These are phyloP conservation scores for Pestalotiopsis sp. DNA, from an alignment of 2,329 filamentous ascomycete genomes.

Conservation along the genomic window DNA sequence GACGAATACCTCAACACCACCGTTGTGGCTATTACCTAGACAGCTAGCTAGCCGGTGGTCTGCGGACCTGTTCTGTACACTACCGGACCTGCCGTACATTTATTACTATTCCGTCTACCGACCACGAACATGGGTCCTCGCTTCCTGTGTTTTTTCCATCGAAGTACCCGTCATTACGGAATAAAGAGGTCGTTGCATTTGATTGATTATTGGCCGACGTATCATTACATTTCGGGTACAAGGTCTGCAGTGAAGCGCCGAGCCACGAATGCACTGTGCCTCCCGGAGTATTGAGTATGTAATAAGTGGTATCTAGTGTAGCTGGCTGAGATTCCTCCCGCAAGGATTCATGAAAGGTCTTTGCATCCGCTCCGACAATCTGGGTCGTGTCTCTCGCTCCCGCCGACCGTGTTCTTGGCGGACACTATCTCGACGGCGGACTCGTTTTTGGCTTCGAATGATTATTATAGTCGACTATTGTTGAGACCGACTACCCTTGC, in stretches of 20 bases:
- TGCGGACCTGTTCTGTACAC: not conserved
- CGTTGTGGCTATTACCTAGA: not conserved
- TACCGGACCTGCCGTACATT: not conserved
- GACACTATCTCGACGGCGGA: not conserved
- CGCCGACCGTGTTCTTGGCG: not conserved
- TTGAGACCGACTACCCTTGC: too few species aligned
- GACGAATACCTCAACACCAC: not conserved
- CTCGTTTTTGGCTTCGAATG: not conserved
- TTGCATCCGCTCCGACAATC: not conserved
- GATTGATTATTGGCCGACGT: not conserved
- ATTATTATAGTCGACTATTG: too few species aligned
- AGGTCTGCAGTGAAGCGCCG: slow-evolving; percentile 1
- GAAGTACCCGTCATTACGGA: not conserved
- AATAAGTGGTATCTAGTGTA: not conserved
- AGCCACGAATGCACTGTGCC: not conserved
- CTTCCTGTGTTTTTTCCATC: not conserved
- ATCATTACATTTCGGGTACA: slow-evolving; percentile 1
- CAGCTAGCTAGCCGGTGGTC: not conserved
- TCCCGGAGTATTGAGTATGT: not conserved
- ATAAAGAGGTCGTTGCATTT: not conserved
- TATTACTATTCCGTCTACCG: not conserved
- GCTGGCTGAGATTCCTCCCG: not conserved
- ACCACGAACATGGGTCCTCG: not conserved
- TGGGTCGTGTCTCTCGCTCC: not conserved
- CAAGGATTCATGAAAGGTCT: not conserved